Evolutionary conservation across 2,329 filamentous ascomycete species (phyloP).

Genomic region (Huntiella bhutanensis): DNA sequence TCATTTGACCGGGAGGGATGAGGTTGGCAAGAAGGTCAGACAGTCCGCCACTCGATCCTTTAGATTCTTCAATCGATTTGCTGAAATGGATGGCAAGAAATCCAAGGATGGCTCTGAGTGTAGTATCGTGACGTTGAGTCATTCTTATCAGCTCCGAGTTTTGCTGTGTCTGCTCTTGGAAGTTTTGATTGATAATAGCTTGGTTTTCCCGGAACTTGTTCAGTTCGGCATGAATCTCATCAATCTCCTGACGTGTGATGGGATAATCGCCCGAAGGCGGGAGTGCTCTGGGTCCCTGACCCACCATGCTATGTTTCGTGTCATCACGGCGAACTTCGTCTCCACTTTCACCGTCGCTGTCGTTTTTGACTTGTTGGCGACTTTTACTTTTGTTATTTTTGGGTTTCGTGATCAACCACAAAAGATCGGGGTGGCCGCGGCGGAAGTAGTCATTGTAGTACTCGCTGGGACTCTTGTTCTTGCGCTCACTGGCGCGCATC

Average conservation of each 20-base stretch:
- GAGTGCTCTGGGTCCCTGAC: slow-evolving; percentile 5
- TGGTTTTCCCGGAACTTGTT: slow-evolving; percentile 72
- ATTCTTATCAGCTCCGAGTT: slow-evolving; percentile 12
- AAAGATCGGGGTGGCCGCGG: slow-evolving; percentile 72
- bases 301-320: slow-evolving; percentile 8
- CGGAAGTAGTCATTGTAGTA: slow-evolving; percentile 96
- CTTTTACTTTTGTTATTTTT: slow-evolving; percentile 48
- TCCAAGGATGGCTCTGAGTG: slow-evolving; percentile 94
- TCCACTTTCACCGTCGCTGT: slow-evolving; percentile 54
- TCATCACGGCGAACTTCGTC: slow-evolving; percentile 28
- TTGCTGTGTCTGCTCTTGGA: slow-evolving; percentile 22
- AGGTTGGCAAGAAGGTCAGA: slow-evolving; percentile 67
- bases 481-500: slow-evolving; percentile 90
- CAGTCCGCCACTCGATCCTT: slow-evolving; percentile 51
- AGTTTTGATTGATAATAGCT: slow-evolving; percentile 63
- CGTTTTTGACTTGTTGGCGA: slow-evolving; percentile 45
- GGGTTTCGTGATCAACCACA: slow-evolving; percentile 94
- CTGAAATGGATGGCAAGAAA: slow-evolving; percentile 95
- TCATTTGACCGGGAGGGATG: slow-evolving; percentile 38
- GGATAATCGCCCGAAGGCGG: slow-evolving; percentile 5
- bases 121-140: slow-evolving; percentile 79
- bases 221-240: slow-evolving; percentile 61
- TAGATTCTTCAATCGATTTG: slow-evolving; percentile 70
- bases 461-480: slow-evolving; percentile 95
- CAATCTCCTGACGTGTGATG: slow-evolving; percentile 52